Evolutionary conservation across 2,329 filamentous ascomycete species (phyloP), one percentile per base, ranked within the genome.

Genomic region (Venturia asperata): DNA sequence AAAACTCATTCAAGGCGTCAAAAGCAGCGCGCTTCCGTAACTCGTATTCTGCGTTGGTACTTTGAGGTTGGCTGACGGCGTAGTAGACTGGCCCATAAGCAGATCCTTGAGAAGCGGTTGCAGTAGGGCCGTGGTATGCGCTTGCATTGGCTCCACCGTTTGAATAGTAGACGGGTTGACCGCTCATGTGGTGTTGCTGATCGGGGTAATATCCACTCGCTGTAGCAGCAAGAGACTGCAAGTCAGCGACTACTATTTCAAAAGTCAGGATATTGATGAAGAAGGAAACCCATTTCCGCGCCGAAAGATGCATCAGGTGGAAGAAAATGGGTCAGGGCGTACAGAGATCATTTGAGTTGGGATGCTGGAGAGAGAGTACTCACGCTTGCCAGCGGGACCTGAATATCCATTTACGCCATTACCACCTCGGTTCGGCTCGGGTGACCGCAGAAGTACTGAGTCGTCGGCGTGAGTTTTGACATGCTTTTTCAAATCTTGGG

Each of bases 381-480:
- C 63, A 72, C 76, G 73, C 71, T 77, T 78, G 58, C 71, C 62
- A 72, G 72, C 67, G 76, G 77, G 66, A 72, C 63, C 55, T 45
- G 39, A 24, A 52, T 61, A 61, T 30, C 68, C 75, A 52, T 70
- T 69, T 39, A 70, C 72, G 62, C 72, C 73, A 66, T 75, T 74
- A 41, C 73, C 75, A 68, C 76, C 75, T 72, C 78, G 77, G 70
- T 81, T 82, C 34, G 85, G 83, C 71, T 86, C 84, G 4, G 85
- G 85, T 56, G 85, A 87, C 70, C 84, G 82, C 67, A 85, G 81
- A 68, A 85, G 81, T 49, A 96, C 91, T 52, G 92, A 95, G 78
- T 97, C 93, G 74, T 97, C 93, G 71, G 93, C 93, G 75, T 97
- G 93, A 5, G 93, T 97, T 87, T 97, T 99, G 78, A 97, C 92